Base-by-base conservation (phyloP, 228 moss, liverwort and hornwort genomes). In the Sphagnum fallax region DNA sequence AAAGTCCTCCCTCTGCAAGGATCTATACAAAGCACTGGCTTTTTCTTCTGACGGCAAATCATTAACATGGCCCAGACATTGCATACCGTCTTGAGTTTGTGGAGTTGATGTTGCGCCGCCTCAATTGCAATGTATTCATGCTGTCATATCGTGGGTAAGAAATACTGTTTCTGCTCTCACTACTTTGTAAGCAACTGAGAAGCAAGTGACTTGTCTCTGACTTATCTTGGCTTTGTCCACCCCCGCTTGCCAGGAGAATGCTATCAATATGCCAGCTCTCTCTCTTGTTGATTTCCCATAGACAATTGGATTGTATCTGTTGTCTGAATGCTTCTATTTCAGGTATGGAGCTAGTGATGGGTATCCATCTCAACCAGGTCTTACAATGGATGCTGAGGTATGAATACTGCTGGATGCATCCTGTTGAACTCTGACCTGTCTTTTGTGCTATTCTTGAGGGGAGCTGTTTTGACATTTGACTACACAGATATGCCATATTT, bases 281-380 rank as follows among this genome's bases (percentile, higher is more conserved):
- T 32, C 32, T 32, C 32, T 32, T 32, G 32, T 32, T 32, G 32
- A 32, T 32, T 32, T 2, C 32, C 32, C 32, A 32, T 32, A 32
- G 32, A 32, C 2, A 32, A 32, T 32, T 32, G 32, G 32, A 32
- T 32, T 32, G 32, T 32, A 2, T 32, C 32, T 32, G 32, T 32
- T 32, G 32, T 32, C 32, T 32, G 32, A 32, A 32, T 32, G 32
- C 32, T 32, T 32, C 32, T 32, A 2, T 32, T 75, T 69, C 69
- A 98, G 98, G 67, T 98, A 93, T 77, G 98, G 93, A 67, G 92
- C 85, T 52, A 98, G 90, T 74, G 83, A 81, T 48, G 93, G 97
- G 64, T 77, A 85, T 52, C 92, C 93, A 32, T 93, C 98, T 81
- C 98, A 98, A 65, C 72, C 76, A 66, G 98, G 98, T 52, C 81